Evolutionary conservation across 1,284 basidiomycete species (phyloP).

Genomic region (Amylostereum areolatum): DNA sequence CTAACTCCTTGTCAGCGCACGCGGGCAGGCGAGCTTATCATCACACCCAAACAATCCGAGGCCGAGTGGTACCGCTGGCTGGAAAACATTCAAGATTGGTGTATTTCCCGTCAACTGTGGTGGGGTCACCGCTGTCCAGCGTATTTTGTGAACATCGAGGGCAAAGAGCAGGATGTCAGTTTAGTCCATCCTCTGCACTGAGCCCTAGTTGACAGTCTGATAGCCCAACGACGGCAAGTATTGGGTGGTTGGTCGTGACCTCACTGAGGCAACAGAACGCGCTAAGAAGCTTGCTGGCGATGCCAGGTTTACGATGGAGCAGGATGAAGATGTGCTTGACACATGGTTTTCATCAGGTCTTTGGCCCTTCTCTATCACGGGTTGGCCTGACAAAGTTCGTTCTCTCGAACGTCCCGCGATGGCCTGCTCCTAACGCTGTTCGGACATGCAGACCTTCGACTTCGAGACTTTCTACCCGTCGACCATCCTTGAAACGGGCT

Average conservation of each 20-base stretch:
- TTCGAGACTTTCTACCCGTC: constrained; percentile 84
- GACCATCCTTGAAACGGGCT: constrained; percentile 91
- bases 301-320: constrained; percentile 73
- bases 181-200: neutral
- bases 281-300: constrained; percentile 73
- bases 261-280: constrained; percentile 77
- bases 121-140: constrained; percentile 98
- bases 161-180: constrained; percentile 68
- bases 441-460: constrained; percentile 38
- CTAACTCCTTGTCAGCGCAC: constrained; percentile 55
- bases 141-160: constrained; percentile 89
- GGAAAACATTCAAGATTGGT: constrained; percentile 97
- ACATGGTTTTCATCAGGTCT: constrained; percentile 99
- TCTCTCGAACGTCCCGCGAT: neutral
- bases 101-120: constrained; percentile 98
- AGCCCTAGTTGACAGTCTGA: constrained; percentile 3
- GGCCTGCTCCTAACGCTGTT: neutral
- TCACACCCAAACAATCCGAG: constrained; percentile 83
- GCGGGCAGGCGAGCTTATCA: constrained; percentile 76
- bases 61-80: constrained; percentile 98
- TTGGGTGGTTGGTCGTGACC: constrained; percentile 88
- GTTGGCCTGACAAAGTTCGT: constrained; percentile 87
- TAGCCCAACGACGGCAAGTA: constrained; percentile 67
- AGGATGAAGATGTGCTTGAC: constrained; percentile 97
- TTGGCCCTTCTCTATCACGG: constrained; percentile 98